A percentile compares a stretch with the other conserved stretches of the same genome.
phyloP scores from a whole-genome alignment of 2,329 filamentous ascomycete genomes.

The Sporothrix luriei region DNA sequence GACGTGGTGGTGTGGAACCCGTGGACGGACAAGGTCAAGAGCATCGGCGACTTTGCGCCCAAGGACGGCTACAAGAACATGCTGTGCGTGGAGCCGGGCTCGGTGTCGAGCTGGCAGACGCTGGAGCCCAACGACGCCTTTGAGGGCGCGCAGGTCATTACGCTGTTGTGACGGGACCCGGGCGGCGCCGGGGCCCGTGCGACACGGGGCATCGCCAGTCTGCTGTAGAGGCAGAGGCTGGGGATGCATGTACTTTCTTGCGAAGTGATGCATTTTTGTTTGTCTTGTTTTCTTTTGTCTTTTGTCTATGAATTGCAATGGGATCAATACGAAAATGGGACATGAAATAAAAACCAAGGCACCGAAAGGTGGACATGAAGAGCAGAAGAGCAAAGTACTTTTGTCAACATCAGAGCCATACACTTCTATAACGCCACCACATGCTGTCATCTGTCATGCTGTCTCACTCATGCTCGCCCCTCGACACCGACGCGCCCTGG shows the following conservation, averaged over 20 bases:
- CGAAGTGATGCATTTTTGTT: neutral
- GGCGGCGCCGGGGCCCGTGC: neutral
- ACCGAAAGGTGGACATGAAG: neutral
- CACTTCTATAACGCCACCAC: neutral
- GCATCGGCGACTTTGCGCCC: conserved; percentile 84
- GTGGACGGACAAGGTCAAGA: conserved; percentile 80
- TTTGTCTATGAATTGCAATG: conserved; percentile 17
- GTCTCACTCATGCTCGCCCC: neutral
- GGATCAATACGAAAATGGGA: conserved; percentile 16
- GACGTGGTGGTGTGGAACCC: conserved; percentile 98
- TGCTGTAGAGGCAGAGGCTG: conserved; percentile 36
- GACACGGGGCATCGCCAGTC: neutral
- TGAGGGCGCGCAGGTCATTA: conserved; percentile 63
- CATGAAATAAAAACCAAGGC: neutral
- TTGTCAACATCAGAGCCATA: neutral
- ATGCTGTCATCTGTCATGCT: neutral
- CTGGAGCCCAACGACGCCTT: conserved; percentile 76
- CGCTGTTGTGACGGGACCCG: conserved; percentile 36
- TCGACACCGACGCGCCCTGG: neutral
- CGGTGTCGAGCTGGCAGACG: conserved; percentile 78
- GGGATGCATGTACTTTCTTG: neutral
- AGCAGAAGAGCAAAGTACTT: too few species aligned
- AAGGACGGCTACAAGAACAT: conserved; percentile 90
- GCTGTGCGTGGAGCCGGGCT: conserved; percentile 90
- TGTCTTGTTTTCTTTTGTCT: neutral